A percentile compares a stretch with the other conserved stretches of the same genome.
Evolutionary conservation across 257 asterid genomes (phyloP).

Genomic region (Solanum sejunctum): DNA sequence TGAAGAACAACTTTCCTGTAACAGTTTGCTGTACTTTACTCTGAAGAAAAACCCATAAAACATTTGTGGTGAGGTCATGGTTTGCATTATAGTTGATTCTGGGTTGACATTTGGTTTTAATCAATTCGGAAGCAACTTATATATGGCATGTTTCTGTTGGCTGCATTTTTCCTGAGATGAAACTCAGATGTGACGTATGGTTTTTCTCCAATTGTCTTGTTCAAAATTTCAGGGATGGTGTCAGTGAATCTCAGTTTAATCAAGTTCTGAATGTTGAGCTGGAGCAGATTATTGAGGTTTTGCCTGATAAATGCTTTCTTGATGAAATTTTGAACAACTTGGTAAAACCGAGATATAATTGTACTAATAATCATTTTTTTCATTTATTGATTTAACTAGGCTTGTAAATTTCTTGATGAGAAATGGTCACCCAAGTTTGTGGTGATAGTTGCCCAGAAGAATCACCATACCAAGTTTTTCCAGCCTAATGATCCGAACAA

Average conservation of each 20-base stretch:
- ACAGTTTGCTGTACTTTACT: not conserved
- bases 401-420: conserved; percentile 75
- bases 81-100: not conserved
- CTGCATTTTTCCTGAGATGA: not conserved
- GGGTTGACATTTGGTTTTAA: not conserved
- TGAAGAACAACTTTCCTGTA: not conserved
- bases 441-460: conserved; percentile 80
- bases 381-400: conserved; percentile 30
- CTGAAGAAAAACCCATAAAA: not conserved
- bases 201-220: not conserved
- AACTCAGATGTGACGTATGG: too few relatives aligned
- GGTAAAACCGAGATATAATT: too few relatives aligned
- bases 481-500: conserved; percentile 69
- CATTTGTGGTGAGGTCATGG: not conserved
- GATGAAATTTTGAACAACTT: not conserved
- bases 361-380: not conserved
- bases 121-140: not conserved
- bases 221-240: conserved; percentile 57
- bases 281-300: conserved; percentile 77
- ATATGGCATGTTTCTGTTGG: not conserved
- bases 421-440: conserved; percentile 76
- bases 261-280: conserved; percentile 80
- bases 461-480: conserved; percentile 85
- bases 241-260: conserved; percentile 76
- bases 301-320: not conserved